Conservation (phyloP, 2,329 filamentous ascomycete genomes). For the Chaetomium olivaceum region DNA sequence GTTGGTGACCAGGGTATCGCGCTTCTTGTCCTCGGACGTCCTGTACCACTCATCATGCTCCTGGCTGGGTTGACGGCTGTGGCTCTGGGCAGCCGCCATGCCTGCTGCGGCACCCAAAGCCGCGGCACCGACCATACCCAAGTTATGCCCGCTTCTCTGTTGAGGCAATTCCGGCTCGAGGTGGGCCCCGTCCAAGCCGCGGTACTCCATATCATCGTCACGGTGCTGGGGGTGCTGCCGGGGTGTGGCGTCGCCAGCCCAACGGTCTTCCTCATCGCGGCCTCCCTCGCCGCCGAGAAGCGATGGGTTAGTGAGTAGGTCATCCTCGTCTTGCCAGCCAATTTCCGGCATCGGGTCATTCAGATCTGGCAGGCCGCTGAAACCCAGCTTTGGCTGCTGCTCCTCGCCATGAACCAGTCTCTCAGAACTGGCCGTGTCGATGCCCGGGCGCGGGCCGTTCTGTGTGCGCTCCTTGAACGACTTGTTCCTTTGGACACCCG, state of each 20-base stretch:
- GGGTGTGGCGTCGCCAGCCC: slow-evolving; percentile 59
- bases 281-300: slow-evolving; percentile 73
- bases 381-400: slow-evolving; percentile 57
- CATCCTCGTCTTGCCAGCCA: slow-evolving; percentile 64
- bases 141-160: slow-evolving; percentile 43
- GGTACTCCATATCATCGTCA: slow-evolving; percentile 38
- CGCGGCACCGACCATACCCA: slow-evolving; percentile 48
- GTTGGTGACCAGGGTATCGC: slow-evolving; percentile 67
- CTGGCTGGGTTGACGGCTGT: slow-evolving; percentile 56
- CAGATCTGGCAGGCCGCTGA: slow-evolving; percentile 68
- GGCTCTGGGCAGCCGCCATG: slow-evolving; percentile 49
- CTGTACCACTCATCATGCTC: slow-evolving; percentile 65
- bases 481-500: slow-evolving; percentile 59
- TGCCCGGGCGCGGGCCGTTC: slow-evolving; percentile 52
- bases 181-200: slow-evolving; percentile 36
- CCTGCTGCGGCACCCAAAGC: slow-evolving; percentile 53
- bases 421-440: slow-evolving; percentile 60
- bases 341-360: slow-evolving; percentile 75
- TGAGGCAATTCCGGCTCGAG: slow-evolving; percentile 31
- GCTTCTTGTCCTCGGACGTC: slow-evolving; percentile 62
- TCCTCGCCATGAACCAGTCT: slow-evolving; percentile 55
- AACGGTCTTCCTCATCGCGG: slow-evolving; percentile 45
- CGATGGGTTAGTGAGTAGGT: slow-evolving; percentile 82
- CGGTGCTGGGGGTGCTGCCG: slow-evolving; percentile 35
- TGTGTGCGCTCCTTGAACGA: slow-evolving; percentile 67